These are phyloP conservation scores for Asclepias syriaca DNA, from an alignment of 257 asterid genomes.

Conservation along the genomic window DNA sequence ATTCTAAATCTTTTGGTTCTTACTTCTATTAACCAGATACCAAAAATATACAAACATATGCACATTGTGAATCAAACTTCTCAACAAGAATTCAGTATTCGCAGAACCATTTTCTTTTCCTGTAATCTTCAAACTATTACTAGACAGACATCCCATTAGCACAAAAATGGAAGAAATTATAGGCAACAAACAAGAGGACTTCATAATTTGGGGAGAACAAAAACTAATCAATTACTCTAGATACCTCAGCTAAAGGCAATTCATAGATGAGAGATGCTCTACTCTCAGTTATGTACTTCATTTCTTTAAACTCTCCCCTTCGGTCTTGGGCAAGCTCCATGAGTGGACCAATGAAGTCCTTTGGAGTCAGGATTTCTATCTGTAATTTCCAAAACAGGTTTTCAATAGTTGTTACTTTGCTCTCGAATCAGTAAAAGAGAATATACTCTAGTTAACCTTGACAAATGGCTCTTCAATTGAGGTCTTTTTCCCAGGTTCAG, in stretches of 20 bases:
- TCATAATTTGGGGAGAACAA: neutral
- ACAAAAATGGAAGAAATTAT: constrained; percentile 11
- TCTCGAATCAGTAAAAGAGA: neutral
- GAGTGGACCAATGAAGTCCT: constrained; percentile 85
- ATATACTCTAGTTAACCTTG: constrained; percentile 44
- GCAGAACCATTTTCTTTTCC: neutral
- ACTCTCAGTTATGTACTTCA: constrained; percentile 82
- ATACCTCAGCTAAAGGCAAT: constrained; percentile 97
- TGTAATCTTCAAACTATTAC: neutral
- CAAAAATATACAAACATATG: neutral
- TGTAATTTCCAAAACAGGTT: constrained; percentile 27
- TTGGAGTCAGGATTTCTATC: constrained; percentile 96
- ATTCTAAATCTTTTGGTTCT: neutral
- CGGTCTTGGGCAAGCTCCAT: constrained; percentile 99
- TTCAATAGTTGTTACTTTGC: constrained; percentile 15
- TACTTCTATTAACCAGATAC: neutral
- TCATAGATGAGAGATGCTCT: constrained; percentile 72
- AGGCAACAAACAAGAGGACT: neutral
- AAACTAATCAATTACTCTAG: constrained; percentile 19
- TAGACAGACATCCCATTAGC: neutral
- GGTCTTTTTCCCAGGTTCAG: constrained; percentile 88
- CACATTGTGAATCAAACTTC: neutral
- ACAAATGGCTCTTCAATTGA: constrained; percentile 95
- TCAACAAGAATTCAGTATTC: neutral
- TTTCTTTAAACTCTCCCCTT: constrained; percentile 89